Base-by-base conservation (phyloP, 2,329 filamentous ascomycete species). In the Bertia moriformis region DNA sequence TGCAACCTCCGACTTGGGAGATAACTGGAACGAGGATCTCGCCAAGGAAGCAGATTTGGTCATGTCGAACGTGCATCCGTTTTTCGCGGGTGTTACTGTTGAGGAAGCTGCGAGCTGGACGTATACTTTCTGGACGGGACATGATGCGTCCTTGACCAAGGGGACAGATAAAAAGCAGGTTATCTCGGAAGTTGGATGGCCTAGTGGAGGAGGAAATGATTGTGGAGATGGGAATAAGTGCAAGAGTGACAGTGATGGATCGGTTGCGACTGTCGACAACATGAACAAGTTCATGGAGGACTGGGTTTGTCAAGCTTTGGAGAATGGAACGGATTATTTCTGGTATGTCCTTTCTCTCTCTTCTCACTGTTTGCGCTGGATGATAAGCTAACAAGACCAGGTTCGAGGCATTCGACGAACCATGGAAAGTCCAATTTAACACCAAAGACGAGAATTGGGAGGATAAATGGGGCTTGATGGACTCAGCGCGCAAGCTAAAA, bases 41-140 rank as follows among this genome's bases (percentile, higher is more conserved):
- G 72, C 73, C 1, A 49, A 56, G 3, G 61, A 66, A 18, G 69
- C 77, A 2, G 78, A 83, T 48, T 63, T 73, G 42, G 68, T 83
- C 48, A 83, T 83, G 78, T 72, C 76, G n/a, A 84, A 83, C 48
- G 71, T 84, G 18, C 79, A 83, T 48, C 79, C 79, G 0, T 83
- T 84, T 63, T 83, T 83, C 51, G 76, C 71, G 0, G 78, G 78
- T 38, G 71, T 79, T 14, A 58, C 61, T 0, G 70, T 67, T 5
- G 60, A 66, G 4, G 50, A 62, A 3, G 76, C 75, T 1, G 68
- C 76, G 2, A 59, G 53, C 14, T 84, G 78, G 78, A 81, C 78
- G 2, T 79, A 66, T 63, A 51, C 59, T 18, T 83, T 82, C 57
- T 83, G 78, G 71, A 60, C 71, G 39, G 51, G 48, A 1, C 65